A percentile compares a stretch with the other conserved stretches of the same genome.
phyloP scores from a whole-genome alignment of 805 yeast genomes.

The Martiniozyma abietophila region DNA sequence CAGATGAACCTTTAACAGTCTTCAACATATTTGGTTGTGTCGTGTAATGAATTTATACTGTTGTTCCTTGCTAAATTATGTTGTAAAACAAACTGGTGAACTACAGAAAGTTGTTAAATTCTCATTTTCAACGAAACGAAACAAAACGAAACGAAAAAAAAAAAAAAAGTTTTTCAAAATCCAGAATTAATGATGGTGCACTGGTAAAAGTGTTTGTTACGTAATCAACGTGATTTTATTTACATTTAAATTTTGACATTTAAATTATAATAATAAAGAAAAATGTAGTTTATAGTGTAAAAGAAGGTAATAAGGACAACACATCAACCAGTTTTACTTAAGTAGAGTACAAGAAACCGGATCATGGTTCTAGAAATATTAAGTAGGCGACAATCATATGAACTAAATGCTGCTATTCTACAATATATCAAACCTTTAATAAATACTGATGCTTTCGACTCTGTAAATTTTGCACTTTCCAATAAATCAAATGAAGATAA shows the following conservation, averaged over 20 bases:
- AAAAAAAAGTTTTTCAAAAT: background rate
- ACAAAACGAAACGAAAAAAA: background rate
- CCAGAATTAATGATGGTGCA: no score
- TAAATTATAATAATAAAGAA: no score
- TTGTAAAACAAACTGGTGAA: conserved; percentile 1
- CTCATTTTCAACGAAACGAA: background rate
- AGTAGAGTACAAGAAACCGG: no score
- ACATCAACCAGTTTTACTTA: no score
- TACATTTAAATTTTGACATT: no score
- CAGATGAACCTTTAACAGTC: conserved; percentile 18
- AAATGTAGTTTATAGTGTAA: no score
- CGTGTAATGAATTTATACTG: background rate
- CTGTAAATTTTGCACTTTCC: no score
- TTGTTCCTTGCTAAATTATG: no score
- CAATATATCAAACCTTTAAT: conserved; percentile 20
- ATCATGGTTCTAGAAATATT: conserved; percentile 3
- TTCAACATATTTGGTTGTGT: conserved; percentile 12
- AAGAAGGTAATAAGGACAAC: no score
- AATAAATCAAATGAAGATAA: conserved; percentile 2
- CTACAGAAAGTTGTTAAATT: background rate
- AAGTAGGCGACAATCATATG: conserved; percentile 10
- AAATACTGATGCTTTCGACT: conserved; percentile 1
- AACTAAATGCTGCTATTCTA: conserved; percentile 27
- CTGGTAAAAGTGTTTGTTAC: no score
- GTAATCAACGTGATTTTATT: conserved; percentile 1